Evolutionary conservation across 352 stramenopile genomes (phyloP).

Genomic region (Saprolegnia diclina): DNA sequence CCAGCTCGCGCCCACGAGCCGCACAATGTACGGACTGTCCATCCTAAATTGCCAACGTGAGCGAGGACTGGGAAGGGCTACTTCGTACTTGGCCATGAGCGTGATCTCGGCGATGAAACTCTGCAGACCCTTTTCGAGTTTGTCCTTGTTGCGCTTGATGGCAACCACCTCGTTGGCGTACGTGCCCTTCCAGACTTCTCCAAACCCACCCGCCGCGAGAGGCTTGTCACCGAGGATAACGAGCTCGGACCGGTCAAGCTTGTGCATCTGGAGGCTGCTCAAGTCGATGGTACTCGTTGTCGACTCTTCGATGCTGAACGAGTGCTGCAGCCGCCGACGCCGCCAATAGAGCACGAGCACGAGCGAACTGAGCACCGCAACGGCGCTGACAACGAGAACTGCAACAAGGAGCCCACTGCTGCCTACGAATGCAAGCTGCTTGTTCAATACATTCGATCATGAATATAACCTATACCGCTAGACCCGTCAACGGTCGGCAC

Average conservation of each 20-base stretch:
- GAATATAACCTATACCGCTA: not conserved
- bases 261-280: not conserved
- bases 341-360: not conserved
- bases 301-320: not conserved
- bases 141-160: slow-evolving; percentile 9
- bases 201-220: not conserved
- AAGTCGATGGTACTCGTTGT: not conserved
- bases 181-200: not conserved
- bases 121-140: not conserved
- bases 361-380: not conserved
- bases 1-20: slow-evolving; percentile 10
- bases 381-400: not conserved
- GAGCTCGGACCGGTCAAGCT: not conserved
- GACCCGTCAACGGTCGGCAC: not conserved
- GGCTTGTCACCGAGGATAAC: not conserved
- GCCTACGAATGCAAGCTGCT: not conserved
- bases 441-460: too few species aligned
- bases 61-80: not conserved
- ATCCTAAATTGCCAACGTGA: not conserved
- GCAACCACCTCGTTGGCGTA: not conserved
- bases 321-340: not conserved
- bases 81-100: not conserved
- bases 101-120: slow-evolving; percentile 3
- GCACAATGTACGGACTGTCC: not conserved
- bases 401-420: not conserved